These are phyloP conservation scores for Crucibulum laeve DNA, from an alignment of 768 basidiomycete genomes.

Conservation along the genomic window DNA sequence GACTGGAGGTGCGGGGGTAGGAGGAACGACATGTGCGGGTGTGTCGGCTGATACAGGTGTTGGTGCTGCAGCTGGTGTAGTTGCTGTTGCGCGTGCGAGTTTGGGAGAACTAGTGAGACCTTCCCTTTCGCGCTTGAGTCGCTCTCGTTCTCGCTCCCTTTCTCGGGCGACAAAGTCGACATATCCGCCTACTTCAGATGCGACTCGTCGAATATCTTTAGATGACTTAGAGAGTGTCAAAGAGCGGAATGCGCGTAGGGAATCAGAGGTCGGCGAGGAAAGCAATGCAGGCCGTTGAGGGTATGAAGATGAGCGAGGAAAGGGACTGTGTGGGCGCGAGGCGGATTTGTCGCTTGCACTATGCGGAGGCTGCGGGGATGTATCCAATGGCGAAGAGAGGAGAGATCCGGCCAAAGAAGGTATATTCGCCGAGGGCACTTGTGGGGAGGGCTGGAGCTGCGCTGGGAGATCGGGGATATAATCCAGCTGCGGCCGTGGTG, in stretches of 20 bases:
- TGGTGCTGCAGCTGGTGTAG: conserved; percentile 19
- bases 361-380: neutral
- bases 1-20: conserved; percentile 4
- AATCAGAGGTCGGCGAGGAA: conserved; percentile 21
- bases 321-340: conserved; percentile 7
- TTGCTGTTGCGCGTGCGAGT: conserved; percentile 20
- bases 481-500: conserved; percentile 34
- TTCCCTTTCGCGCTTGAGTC: conserved; percentile 65
- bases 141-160: conserved; percentile 72
- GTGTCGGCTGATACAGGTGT: conserved; percentile 3
- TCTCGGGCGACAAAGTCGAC: conserved; percentile 76
- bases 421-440: conserved; percentile 29
- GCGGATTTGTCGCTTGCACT: neutral
- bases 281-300: conserved; percentile 21
- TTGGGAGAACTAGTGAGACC: conserved; percentile 31
- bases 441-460: conserved; percentile 53
- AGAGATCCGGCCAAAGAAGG: conserved; percentile 16
- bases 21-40: conserved; percentile 4
- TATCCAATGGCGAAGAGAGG: no score
- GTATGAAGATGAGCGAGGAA: neutral
- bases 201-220: conserved; percentile 47
- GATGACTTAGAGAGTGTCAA: conserved; percentile 49
- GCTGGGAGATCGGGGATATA: conserved; percentile 62
- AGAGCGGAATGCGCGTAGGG: conserved; percentile 39
- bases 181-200: conserved; percentile 60